Evolutionary conservation across 805 yeast species (phyloP), one percentile per base, ranked within the genome.

Genomic region (Wickerhamomyces alni): DNA sequence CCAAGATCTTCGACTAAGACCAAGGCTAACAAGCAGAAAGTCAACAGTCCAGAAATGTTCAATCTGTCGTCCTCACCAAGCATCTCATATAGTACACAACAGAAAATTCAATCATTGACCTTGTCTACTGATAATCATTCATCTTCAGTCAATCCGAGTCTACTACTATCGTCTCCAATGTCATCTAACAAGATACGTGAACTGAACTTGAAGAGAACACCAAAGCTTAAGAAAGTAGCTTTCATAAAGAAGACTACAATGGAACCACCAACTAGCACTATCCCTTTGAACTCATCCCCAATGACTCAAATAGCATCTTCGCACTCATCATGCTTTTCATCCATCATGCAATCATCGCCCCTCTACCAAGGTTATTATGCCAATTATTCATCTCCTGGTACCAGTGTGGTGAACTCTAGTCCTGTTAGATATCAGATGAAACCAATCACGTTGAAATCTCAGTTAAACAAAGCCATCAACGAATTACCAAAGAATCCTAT

Each of bases 271-370:
- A 32, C 17, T 17, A 25, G 39, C 8, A 18, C 32, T 4, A 16
- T 33, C 10, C 32, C 44, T 15, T n/a, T 40, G 17, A 32, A 47
- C 1, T 53, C 55, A 12, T 52, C 58, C 9, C 58, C 58, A 36
- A 41, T 44, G 48, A 50, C 60, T 6, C 59, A 59, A 34, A 42
- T 40, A 27, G 47, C 55, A 13, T 37, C 39, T 2, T 36, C 47
- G 8, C 12, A 21, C 15, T 48, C 56, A 1, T 52, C 56, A 10
- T 51, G 57, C 24, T 55, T 55, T 36, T 54, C 60, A 7, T 53
- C 59, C 17, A 53, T 54, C 18, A 50, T 54, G 38, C 55, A 52
- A 32, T 55, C 59, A 6, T 55, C 60, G 3, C 60, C 60, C 2
- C 38, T 55, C n/a, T 53, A 55, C 17, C 57, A 53, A 24, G 57